Conservation (phyloP, 192 early-diverging fungal genomes). For the Backusella psychrophila region DNA sequence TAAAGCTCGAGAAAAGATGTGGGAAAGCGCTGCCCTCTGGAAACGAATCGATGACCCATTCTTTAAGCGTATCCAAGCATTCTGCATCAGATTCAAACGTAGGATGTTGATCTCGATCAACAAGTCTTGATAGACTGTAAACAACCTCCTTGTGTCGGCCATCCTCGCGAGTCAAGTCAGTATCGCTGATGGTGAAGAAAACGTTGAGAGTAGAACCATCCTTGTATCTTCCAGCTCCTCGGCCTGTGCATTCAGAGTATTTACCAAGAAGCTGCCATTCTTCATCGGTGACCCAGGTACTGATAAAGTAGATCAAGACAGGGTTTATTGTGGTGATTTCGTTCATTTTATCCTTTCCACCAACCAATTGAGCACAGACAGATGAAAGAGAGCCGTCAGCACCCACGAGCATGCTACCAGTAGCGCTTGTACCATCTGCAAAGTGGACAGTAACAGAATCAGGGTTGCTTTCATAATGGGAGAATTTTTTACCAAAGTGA, state of each 20-base stretch:
- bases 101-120: background rate
- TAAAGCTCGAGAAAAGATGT: background rate
- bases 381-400: slow-evolving; percentile 34
- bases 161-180: background rate
- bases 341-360: background rate
- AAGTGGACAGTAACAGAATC: slow-evolving; percentile 20
- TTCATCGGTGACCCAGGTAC: slow-evolving; percentile 3
- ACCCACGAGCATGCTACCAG: slow-evolving; percentile 32
- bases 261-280: background rate
- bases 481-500: slow-evolving; percentile 19
- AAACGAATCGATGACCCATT: background rate
- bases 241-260: background rate
- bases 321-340: background rate
- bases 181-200: background rate
- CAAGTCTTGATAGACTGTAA: background rate
- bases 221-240: background rate
- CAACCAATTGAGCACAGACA: slow-evolving; percentile 20
- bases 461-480: slow-evolving; percentile 7
- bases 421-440: slow-evolving; percentile 10
- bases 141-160: background rate
- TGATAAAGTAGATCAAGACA: background rate
- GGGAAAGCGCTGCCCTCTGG: background rate
- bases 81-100: background rate
- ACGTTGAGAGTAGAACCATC: background rate
- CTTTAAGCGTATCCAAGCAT: background rate